Percentiles rank a stretch among this genome's conserved stretches.
phyloP scores from a whole-genome alignment of 2,329 filamentous ascomycete species.

The Ascochyta pisi region DNA sequence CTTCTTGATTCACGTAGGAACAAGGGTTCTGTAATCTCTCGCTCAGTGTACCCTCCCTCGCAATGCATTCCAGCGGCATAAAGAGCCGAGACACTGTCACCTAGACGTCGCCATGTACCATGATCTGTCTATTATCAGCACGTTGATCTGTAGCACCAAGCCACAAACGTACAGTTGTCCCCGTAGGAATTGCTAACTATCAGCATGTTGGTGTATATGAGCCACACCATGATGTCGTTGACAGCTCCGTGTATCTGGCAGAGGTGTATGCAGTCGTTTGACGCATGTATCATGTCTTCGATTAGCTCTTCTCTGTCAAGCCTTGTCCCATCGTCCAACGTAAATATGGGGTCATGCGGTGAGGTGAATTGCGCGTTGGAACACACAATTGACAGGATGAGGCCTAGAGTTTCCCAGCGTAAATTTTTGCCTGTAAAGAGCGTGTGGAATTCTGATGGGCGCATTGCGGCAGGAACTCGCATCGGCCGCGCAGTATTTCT shows the following conservation, averaged over 20 bases:
- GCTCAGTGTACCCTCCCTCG: constrained; percentile 36
- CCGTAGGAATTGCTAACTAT: constrained; percentile 45
- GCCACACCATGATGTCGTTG: constrained; percentile 47
- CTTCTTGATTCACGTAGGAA: constrained; percentile 43
- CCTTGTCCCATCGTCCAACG: constrained; percentile 38
- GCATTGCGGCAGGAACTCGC: constrained; percentile 41
- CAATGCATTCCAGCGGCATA: constrained; percentile 47
- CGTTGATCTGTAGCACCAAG: neutral
- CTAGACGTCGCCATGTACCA: constrained; percentile 43
- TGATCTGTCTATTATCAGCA: constrained; percentile 35
- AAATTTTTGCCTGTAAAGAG: constrained; percentile 44
- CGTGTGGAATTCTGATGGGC: constrained; percentile 42
- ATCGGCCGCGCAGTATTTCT: constrained; percentile 41
- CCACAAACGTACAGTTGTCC: constrained; percentile 39
- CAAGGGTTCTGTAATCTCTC: constrained; percentile 29
- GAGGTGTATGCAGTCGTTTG: constrained; percentile 45
- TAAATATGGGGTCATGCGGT: constrained; percentile 41
- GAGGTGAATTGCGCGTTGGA: constrained; percentile 41
- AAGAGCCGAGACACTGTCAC: constrained; percentile 37
- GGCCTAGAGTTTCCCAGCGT: constrained; percentile 44
- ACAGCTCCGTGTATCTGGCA: constrained; percentile 46
- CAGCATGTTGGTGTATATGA: constrained; percentile 41
- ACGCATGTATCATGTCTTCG: constrained; percentile 45
- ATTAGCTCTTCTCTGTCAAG: constrained; percentile 42
- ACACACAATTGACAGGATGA: constrained; percentile 37